Base-by-base conservation (phyloP, 2,329 filamentous ascomycete species). In the Aspergillus ochraceus region DNA sequence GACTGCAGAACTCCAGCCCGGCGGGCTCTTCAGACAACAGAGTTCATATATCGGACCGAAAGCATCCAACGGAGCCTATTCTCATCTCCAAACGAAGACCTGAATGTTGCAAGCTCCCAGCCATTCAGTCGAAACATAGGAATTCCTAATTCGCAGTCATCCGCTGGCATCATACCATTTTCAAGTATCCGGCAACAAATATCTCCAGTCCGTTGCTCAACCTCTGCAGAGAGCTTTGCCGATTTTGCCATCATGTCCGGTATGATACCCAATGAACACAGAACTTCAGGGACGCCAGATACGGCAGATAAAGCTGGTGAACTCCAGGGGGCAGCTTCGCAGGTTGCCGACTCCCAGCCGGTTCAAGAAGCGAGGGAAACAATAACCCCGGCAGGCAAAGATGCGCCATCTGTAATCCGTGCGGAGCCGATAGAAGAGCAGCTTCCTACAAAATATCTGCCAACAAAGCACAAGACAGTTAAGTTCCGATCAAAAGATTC, bases 171-270 rank as follows among this genome's bases (percentile, higher is more conserved):
- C 30, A 65, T 73, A 10, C 71, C 75, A 2, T 77, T 77, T 52
- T 70, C 73, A 4, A 66, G 64, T 46, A 56, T 77, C 10, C 61
- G 70, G 36, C 64, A 60, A 30, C 61, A 67, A 19, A 20, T 71
- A 17, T 65, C 66, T 2, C 60, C 63, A 5, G 47, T 50, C 6
- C 59, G 59, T 47, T 61, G 51, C 12, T 53, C 55, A 8, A 64
- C 64, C 6, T 59, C 64, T 2, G 67, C 64, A 11, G 64, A 66
- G 19, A 68, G 70, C 20, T 53, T 66, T 1, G 65, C 59, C 39
- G 71, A 75, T n/a, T 65, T 76, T 46, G 67, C 67, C 19, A 66
- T 64, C 55, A 64, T 75, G 49, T 64, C 76, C 22, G 66, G 68
- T 36, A 66, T 69, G 8, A 66, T 64, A 2, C 61, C 65, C 2